Percentiles rank a stretch among this genome's conserved stretches.
Conservation (phyloP, 208 protist species). For the Crithidia bombi region DNA sequence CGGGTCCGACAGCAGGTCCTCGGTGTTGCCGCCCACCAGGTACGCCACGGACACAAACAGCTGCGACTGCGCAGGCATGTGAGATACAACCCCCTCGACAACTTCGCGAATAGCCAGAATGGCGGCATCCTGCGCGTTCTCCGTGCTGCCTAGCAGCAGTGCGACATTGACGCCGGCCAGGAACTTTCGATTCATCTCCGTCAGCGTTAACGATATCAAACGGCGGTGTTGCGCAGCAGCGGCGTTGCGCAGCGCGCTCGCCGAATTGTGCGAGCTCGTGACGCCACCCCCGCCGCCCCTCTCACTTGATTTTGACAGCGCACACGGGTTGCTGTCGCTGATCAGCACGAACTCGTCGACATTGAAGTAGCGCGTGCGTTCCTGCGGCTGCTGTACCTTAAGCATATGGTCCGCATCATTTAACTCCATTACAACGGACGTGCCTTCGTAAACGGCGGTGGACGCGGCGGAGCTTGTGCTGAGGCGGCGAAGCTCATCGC, state of each 20-base stretch:
- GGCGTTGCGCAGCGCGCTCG: constrained; percentile 4
- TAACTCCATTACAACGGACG: constrained; percentile 20
- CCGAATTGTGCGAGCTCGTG: constrained; percentile 3
- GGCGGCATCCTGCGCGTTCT: constrained; percentile 33
- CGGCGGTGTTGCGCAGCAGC: constrained; percentile 5
- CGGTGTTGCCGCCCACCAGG: constrained; percentile 45
- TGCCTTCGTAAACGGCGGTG: constrained; percentile 1
- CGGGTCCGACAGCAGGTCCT: constrained; percentile 46
- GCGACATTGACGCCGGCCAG: constrained; percentile 63
- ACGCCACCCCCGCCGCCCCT: background rate
- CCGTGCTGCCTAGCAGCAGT: constrained; percentile 53
- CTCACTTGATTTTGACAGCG: constrained; percentile 5
- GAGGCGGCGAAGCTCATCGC: background rate
- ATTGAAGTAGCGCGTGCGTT: constrained; percentile 51
- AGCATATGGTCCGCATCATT: constrained; percentile 27
- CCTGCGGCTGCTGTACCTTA: constrained; percentile 45
- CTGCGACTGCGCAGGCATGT: constrained; percentile 39
- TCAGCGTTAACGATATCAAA: constrained; percentile 51
- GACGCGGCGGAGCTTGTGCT: constrained; percentile 1
- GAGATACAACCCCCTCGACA: constrained; percentile 41
- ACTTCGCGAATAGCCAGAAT: constrained; percentile 45
- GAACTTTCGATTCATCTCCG: constrained; percentile 56
- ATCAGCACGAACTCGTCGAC: constrained; percentile 68
- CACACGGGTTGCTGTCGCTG: constrained; percentile 7
- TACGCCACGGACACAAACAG: constrained; percentile 53